A percentile compares a stretch with the other conserved stretches of the same genome.
These are phyloP conservation scores for Penicillium ochrochloron DNA, from an alignment of 495 filamentous ascomycete genomes.

Conservation along the genomic window DNA sequence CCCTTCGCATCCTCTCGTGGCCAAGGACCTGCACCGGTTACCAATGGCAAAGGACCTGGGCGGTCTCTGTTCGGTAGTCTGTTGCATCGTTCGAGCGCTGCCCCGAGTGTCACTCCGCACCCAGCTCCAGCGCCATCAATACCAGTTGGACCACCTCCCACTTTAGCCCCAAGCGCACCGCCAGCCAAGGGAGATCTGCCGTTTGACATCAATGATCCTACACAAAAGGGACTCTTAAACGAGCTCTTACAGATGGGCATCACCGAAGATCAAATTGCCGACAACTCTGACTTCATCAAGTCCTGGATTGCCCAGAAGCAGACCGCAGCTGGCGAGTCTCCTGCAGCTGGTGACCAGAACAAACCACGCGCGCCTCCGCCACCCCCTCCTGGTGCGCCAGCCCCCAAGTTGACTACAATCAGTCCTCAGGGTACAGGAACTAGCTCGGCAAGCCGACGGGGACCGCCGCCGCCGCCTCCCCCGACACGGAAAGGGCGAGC, in stretches of 20 bases:
- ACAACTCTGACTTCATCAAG: slow-evolving; percentile 95
- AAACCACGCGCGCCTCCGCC: slow-evolving; percentile 61
- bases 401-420: slow-evolving; percentile 51
- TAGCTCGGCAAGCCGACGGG: slow-evolving; percentile 64
- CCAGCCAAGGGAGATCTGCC: slow-evolving; percentile 58
- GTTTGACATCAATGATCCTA: slow-evolving; percentile 81
- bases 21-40: slow-evolving; percentile 49
- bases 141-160: slow-evolving; percentile 52
- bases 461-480: slow-evolving; percentile 86
- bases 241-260: slow-evolving; percentile 87
- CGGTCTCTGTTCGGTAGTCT: slow-evolving; percentile 68
- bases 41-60: slow-evolving; percentile 54
- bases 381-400: slow-evolving; percentile 61
- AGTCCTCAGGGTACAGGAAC: slow-evolving; percentile 72
- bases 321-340: slow-evolving; percentile 44
- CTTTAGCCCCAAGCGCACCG: slow-evolving; percentile 34
- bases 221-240: slow-evolving; percentile 81
- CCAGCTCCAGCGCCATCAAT: slow-evolving; percentile 55
- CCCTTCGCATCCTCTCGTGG: slow-evolving; percentile 69
- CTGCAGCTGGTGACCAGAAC: slow-evolving; percentile 40
- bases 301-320: slow-evolving; percentile 85
- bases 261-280: slow-evolving; percentile 87
- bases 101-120: slow-evolving; percentile 49
- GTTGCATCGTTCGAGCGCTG: slow-evolving; percentile 71
- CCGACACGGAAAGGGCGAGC: slow-evolving; percentile 68